Conservation (phyloP, 805 yeast species). For the Cyberlindnera petersonii region DNA sequence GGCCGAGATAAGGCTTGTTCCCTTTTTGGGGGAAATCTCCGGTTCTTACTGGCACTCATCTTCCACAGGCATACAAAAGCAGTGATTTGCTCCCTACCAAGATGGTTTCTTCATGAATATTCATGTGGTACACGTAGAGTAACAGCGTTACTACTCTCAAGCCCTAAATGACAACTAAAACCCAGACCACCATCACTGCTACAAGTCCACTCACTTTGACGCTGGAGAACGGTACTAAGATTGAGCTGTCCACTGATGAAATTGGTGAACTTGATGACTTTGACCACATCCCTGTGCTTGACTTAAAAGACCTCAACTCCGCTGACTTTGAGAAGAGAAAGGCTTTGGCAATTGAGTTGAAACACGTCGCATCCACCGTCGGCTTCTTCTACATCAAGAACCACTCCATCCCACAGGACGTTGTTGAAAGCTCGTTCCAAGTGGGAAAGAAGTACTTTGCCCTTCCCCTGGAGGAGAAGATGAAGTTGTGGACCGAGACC, state of each 20-base stretch:
- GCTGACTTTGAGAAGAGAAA: conserved; percentile 13
- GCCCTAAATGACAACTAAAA: neutral
- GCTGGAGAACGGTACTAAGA: conserved; percentile 12
- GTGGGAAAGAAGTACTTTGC: conserved; percentile 28
- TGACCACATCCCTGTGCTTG: conserved; percentile 10
- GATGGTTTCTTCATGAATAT: too few species aligned
- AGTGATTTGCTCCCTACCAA: too few species aligned
- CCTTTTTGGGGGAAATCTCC: too few species aligned
- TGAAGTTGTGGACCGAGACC: conserved; percentile 26
- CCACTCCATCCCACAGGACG: conserved; percentile 28
- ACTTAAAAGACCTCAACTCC: conserved; percentile 6
- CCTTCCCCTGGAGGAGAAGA: conserved; percentile 25
- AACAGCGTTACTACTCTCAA: too few species aligned
- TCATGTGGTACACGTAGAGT: too few species aligned
- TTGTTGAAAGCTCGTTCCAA: conserved; percentile 22
- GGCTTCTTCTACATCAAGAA: conserved; percentile 32
- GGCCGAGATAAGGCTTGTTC: too few species aligned
- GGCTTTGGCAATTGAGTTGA: conserved; percentile 22
- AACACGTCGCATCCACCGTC: conserved; percentile 24
- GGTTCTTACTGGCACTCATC: too few species aligned
- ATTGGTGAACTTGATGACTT: conserved; percentile 11
- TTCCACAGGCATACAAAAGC: too few species aligned
- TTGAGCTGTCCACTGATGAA: conserved; percentile 8
- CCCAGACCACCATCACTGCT: conserved; percentile 2
- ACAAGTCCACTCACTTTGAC: conserved; percentile 4